These are phyloP conservation scores for Orychophragmus violaceus DNA, from an alignment of 345 rosid species.

Conservation along the genomic window DNA sequence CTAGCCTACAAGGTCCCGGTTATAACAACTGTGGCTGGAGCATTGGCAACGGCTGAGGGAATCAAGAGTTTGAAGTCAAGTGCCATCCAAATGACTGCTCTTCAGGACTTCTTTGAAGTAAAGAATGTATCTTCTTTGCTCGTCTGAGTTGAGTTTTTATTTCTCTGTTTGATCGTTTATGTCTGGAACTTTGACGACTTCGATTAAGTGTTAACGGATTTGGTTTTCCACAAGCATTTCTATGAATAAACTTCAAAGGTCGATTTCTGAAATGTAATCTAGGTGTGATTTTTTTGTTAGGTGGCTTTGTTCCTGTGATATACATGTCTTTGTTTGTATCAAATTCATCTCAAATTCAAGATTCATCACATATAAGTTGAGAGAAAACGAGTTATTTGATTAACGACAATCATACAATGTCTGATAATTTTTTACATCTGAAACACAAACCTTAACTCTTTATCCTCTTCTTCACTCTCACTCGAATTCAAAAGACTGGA, in stretches of 20 bases:
- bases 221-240: slow-evolving; percentile 5
- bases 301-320: neutral
- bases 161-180: neutral
- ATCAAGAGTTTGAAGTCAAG: too few species aligned
- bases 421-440: slow-evolving; percentile 15
- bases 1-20: slow-evolving; percentile 90
- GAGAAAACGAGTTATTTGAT: slow-evolving; percentile 14
- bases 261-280: neutral
- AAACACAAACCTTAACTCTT: neutral
- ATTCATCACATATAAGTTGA: too few species aligned
- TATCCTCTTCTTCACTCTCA: neutral
- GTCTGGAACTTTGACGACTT: slow-evolving; percentile 5
- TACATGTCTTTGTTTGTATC: neutral
- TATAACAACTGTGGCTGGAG: slow-evolving; percentile 90
- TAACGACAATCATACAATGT: slow-evolving; percentile 4
- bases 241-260: slow-evolving; percentile 8
- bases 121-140: slow-evolving; percentile 24
- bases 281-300: neutral
- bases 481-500: slow-evolving; percentile 6
- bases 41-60: slow-evolving; percentile 79
- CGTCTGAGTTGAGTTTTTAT: slow-evolving; percentile 12
- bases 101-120: slow-evolving; percentile 71
- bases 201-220: neutral
- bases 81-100: slow-evolving; percentile 57
- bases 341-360: neutral